Evolutionary conservation across 495 filamentous ascomycete genomes (phyloP), one percentile per base, ranked within the genome.

Genomic region (Penicillium arizonense): DNA sequence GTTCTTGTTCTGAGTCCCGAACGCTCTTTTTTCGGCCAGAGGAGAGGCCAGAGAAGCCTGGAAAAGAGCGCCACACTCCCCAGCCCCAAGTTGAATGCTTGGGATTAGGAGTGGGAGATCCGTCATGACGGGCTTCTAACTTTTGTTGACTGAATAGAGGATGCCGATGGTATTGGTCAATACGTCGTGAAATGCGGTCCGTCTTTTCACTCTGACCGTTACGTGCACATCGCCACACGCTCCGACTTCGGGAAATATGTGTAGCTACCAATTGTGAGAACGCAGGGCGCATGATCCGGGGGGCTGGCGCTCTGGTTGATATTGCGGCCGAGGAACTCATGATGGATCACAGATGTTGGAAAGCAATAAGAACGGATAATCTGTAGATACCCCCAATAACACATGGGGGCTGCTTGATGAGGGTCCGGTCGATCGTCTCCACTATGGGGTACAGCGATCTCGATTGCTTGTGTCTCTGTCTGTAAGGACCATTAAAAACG

Each of bases 241-340:
- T 51, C 23, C 54, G 56, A 28, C 16, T 48, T 20, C 55, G 52
- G 14, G 48, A 44, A 12, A 35, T 45, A 16, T 54, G 48, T 5
- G 42, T 18, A 4, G 44, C 40, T 28, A 58, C 40, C 38, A 56
- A 33, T 42, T 52, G 53, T 9, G 56, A 53, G 1, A 59, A 36
- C n/a, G 45, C 44, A 11, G 62, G 47, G 34, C 53, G 52, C 23
- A 41, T 43, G 34, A 35, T 34, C 24, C 55, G 48, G 18, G 52
- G 16, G 13, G 39, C 32, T n/a, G 52, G 18, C 21, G 33, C 28
- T 20, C 53, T 41, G 35, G 43, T 30, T 35, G 62, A 56, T 13
- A 52, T 36, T 24, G 50, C 37, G 11, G 51, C 44, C 3, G 56
- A 57, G 37, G 50, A 58, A 50, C 59, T 59, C 59, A 65, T 65